These are phyloP conservation scores for Nissolia schottii DNA, from an alignment of 306 rosid genomes.

Conservation along the genomic window DNA sequence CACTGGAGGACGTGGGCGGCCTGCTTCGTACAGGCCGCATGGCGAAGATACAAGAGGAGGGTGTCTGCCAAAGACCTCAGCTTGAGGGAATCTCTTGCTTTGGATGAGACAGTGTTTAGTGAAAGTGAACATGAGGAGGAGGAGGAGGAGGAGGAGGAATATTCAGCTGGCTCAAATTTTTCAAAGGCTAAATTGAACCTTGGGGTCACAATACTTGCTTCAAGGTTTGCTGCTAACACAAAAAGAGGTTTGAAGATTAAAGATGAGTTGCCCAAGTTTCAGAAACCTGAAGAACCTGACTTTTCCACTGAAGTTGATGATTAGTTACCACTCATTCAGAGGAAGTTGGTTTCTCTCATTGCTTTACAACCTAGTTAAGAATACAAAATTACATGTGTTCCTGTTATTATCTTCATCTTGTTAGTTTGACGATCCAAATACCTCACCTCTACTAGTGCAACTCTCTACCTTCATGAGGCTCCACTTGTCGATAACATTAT, in stretches of 20 bases:
- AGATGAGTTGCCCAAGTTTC: constrained; percentile 79
- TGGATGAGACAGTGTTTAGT: constrained; percentile 32
- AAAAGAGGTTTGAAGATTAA: constrained; percentile 76
- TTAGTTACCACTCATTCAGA: constrained; percentile 24
- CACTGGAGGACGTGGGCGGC: constrained; percentile 99
- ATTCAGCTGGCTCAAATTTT: constrained; percentile 39
- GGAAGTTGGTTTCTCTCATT: constrained; percentile 13
- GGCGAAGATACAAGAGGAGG: constrained; percentile 77
- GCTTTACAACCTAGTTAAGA: no score
- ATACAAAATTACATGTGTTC: no score
- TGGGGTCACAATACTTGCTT: constrained; percentile 75
- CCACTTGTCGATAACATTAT: no score
- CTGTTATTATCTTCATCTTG: no score
- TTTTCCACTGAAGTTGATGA: constrained; percentile 67
- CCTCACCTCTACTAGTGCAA: no score
- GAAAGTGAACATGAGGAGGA: constrained; percentile 42
- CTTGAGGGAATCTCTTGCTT: constrained; percentile 48
- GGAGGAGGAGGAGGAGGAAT: constrained; percentile 50
- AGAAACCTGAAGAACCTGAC: constrained; percentile 93
- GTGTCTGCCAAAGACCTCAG: constrained; percentile 48
- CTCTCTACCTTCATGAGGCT: no score
- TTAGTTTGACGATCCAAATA: no score
- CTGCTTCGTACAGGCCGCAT: constrained; percentile 98
- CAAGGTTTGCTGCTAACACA: constrained; percentile 93
- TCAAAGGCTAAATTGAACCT: constrained; percentile 67